Conservation (phyloP, 192 early-diverging fungal species). For the Backusella australiensis region DNA sequence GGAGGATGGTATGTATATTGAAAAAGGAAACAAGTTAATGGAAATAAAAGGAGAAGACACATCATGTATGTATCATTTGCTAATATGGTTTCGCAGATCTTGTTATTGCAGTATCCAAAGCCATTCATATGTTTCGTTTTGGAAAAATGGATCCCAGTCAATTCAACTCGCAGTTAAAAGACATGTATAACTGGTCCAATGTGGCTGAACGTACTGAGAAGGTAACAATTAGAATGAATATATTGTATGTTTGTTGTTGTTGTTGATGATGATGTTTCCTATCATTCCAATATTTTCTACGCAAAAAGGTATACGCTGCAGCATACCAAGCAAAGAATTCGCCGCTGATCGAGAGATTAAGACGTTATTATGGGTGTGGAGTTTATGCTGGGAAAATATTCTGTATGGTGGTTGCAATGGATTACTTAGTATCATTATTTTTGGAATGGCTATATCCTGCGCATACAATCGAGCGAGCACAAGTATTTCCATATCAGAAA, state of each 20-base stretch:
- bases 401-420: slow-evolving; percentile 84
- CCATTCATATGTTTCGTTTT: slow-evolving; percentile 67
- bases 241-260: background rate
- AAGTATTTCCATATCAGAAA: slow-evolving; percentile 61
- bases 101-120: slow-evolving; percentile 63
- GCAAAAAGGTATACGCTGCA: slow-evolving; percentile 65
- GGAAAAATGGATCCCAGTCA: slow-evolving; percentile 61
- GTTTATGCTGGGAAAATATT: slow-evolving; percentile 88
- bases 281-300: background rate
- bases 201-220: slow-evolving; percentile 91
- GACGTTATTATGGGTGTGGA: slow-evolving; percentile 83
- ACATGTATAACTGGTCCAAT: slow-evolving; percentile 97
- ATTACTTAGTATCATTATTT: slow-evolving; percentile 78
- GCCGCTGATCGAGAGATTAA: slow-evolving; percentile 52
- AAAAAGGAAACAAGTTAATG: background rate
- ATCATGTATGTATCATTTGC: background rate
- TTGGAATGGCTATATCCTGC: slow-evolving; percentile 82
- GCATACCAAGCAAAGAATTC: slow-evolving; percentile 65
- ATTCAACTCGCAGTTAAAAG: slow-evolving; percentile 81
- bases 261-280: background rate
- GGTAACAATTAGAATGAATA: slow-evolving; percentile 24
- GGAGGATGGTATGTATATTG: slow-evolving; percentile 63
- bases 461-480: slow-evolving; percentile 69
- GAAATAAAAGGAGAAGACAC: background rate
- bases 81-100: slow-evolving; percentile 48